Percentiles rank a stretch among this genome's conserved stretches.
Conservation (phyloP, 768 basidiomycete genomes). For the Phanerodontia chrysosporium region DNA sequence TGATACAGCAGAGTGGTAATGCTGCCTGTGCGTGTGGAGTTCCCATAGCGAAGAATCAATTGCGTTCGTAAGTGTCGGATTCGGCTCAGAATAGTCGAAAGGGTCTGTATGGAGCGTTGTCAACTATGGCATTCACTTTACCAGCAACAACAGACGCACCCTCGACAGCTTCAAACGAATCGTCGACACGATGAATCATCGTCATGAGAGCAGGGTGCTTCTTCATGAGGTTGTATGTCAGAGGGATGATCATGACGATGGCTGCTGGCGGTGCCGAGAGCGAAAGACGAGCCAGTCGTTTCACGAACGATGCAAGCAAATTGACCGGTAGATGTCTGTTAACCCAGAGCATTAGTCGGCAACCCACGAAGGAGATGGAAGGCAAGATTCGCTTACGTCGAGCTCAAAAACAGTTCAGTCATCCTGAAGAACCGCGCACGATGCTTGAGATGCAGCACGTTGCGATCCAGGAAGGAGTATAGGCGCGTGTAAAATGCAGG, state of each 20-base stretch:
- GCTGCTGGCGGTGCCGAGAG: conserved; percentile 86
- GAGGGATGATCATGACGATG: conserved; percentile 86
- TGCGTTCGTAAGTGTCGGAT: conserved; percentile 76
- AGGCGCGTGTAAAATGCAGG: conserved; percentile 92
- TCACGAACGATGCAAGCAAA: conserved; percentile 93
- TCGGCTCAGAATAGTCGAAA: conserved; percentile 59
- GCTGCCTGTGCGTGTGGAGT: conserved; percentile 67
- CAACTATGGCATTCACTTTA: neutral
- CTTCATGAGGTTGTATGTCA: conserved; percentile 93
- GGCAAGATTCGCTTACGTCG: conserved; percentile 57
- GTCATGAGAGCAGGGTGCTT: conserved; percentile 87
- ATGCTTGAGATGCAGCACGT: conserved; percentile 88
- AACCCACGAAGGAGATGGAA: neutral
- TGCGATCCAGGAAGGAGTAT: conserved; percentile 83
- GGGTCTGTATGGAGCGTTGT: conserved; percentile 57
- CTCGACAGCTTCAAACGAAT: conserved; percentile 22
- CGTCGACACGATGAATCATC: conserved; percentile 76
- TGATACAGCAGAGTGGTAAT: conserved; percentile 88
- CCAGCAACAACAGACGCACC: conserved; percentile 24
- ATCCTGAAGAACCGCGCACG: conserved; percentile 94
- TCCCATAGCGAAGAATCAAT: conserved; percentile 93
- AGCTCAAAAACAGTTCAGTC: conserved; percentile 85
- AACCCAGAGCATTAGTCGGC: conserved; percentile 12
- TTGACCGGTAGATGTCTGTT: conserved; percentile 80
- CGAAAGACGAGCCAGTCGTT: conserved; percentile 81